Percentiles rank a stretch among this genome's conserved stretches.
Evolutionary conservation across 2,329 filamentous ascomycete genomes (phyloP).

Genomic region (Amauroascus niger): DNA sequence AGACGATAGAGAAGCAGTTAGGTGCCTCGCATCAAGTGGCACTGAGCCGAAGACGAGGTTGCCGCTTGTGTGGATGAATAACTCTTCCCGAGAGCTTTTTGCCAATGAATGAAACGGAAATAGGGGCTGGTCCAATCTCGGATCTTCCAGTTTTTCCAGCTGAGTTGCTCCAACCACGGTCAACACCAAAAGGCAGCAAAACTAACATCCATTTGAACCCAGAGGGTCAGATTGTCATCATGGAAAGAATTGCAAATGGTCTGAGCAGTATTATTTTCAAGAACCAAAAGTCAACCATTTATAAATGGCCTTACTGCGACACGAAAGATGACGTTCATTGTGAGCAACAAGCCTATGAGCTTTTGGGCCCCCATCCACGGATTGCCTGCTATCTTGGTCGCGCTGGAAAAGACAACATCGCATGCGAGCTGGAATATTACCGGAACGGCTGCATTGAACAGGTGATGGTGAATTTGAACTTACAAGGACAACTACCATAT

Average conservation of each 20-base stretch:
- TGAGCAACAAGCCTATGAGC: constrained; percentile 6
- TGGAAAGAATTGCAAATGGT: constrained; percentile 2
- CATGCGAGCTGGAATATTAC: constrained; percentile 8
- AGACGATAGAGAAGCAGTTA: too few relatives aligned
- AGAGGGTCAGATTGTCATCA: too few relatives aligned
- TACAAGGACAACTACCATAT: constrained; percentile 7
- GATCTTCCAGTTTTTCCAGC: too few relatives aligned
- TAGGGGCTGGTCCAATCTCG: too few relatives aligned
- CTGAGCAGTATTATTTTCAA: constrained; percentile 5
- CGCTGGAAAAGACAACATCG: background rate
- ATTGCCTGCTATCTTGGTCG: constrained; percentile 3
- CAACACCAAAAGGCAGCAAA: too few relatives aligned
- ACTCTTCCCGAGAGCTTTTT: too few relatives aligned
- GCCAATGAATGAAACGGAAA: too few relatives aligned
- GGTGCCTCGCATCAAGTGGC: too few relatives aligned
- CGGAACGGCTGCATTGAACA: constrained; percentile 7
- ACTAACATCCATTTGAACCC: too few relatives aligned
- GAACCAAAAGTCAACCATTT: background rate
- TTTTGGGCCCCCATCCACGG: constrained; percentile 4
- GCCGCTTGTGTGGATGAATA: too few relatives aligned
- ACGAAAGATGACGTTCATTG: constrained; percentile 3
- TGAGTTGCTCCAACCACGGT: too few relatives aligned
- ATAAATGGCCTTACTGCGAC: constrained; percentile 2
- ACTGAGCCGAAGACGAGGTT: too few relatives aligned
- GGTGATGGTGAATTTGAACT: background rate